A percentile compares a stretch with the other conserved stretches of the same genome.
These are phyloP conservation scores for Solanum lycopersicoides DNA, from an alignment of 257 asterid species.

Conservation along the genomic window DNA sequence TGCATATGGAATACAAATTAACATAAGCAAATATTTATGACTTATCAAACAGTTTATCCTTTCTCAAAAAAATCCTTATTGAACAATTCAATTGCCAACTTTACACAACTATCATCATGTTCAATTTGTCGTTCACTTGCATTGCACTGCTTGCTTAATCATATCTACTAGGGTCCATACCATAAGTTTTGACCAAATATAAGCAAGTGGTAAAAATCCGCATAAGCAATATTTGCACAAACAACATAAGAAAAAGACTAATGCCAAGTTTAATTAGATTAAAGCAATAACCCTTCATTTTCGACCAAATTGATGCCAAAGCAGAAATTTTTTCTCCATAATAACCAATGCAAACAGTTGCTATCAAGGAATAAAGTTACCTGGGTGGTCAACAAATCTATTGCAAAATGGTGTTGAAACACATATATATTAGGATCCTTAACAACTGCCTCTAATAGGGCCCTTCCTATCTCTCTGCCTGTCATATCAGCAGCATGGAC, in stretches of 20 bases:
- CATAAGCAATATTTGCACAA: neutral
- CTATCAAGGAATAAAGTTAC: constrained; percentile 16
- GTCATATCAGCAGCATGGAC: constrained; percentile 99
- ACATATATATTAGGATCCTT: constrained; percentile 76
- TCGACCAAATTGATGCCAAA: neutral
- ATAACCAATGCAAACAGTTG: neutral
- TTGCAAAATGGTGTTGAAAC: constrained; percentile 90
- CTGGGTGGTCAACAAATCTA: constrained; percentile 89
- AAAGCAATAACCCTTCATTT: neutral
- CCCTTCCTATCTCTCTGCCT: constrained; percentile 95
- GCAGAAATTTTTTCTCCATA: neutral
- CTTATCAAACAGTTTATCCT: neutral
- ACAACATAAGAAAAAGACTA: neutral
- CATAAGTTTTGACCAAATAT: neutral
- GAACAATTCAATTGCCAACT: neutral
- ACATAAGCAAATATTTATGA: neutral
- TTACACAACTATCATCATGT: neutral
- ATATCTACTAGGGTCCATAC: neutral
- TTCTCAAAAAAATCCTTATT: neutral
- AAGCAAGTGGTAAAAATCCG: neutral
- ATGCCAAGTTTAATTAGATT: neutral
- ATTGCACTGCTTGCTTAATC: neutral
- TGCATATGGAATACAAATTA: constrained; percentile 25
- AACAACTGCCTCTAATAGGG: constrained; percentile 71
- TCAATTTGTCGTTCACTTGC: neutral